Conservation (phyloP, 2,329 filamentous ascomycete species). For the Metarhizium robertsii region DNA sequence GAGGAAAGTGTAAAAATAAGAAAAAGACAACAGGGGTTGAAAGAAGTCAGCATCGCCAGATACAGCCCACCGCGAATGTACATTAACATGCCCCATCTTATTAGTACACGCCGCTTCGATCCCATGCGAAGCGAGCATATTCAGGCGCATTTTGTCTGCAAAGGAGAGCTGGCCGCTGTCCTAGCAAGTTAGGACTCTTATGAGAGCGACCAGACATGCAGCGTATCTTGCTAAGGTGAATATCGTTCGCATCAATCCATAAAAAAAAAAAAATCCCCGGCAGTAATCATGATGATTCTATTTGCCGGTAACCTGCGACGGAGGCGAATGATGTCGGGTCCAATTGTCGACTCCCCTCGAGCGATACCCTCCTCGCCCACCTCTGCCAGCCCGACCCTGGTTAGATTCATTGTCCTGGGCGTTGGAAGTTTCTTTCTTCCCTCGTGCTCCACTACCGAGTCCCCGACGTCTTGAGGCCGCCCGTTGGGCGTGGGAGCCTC, state of each 20-base stretch:
- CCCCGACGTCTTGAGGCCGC: slow-evolving; percentile 20
- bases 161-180: background rate
- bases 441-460: slow-evolving; percentile 18
- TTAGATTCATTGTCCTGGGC: slow-evolving; percentile 16
- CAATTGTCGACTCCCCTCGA: slow-evolving; percentile 31
- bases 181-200: background rate
- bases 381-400: slow-evolving; percentile 15
- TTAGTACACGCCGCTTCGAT: slow-evolving; percentile 14
- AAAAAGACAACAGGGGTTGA: slow-evolving; percentile 4
- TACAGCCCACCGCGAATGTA: slow-evolving; percentile 8
- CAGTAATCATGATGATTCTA: background rate
- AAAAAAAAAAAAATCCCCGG: background rate
- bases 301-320: slow-evolving; percentile 5
- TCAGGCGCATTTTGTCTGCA: slow-evolving; percentile 5
- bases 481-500: slow-evolving; percentile 12
- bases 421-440: slow-evolving; percentile 24
- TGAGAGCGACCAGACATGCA: background rate
- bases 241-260: background rate
- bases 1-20: background rate
- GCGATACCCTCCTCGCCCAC: slow-evolving; percentile 30
- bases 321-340: slow-evolving; percentile 20
- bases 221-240: background rate
- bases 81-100: slow-evolving; percentile 7
- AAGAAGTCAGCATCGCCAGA: slow-evolving; percentile 8
- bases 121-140: slow-evolving; percentile 7